phyloP scores from a whole-genome alignment of 306 rosid species.

The Sesbania bispinosa region DNA sequence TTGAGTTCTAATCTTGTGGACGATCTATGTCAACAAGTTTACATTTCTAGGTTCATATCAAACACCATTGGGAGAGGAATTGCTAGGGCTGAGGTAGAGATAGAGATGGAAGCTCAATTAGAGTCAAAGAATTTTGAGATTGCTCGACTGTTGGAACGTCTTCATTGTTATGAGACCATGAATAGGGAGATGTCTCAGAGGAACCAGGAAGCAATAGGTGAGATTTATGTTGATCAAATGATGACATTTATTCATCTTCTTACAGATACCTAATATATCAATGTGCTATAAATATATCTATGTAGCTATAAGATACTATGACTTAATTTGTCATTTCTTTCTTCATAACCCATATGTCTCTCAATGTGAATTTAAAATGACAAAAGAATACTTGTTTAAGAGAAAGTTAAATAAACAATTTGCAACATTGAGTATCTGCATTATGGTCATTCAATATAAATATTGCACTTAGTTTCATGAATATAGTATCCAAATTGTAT shows the following conservation, averaged over 20 bases:
- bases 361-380: not conserved
- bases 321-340: constrained; percentile 1
- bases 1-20: constrained; percentile 55
- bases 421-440: not conserved
- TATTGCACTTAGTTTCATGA: not conserved
- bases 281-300: not conserved
- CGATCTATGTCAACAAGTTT: constrained; percentile 69
- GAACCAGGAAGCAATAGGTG: constrained; percentile 91
- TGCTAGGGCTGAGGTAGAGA: constrained; percentile 79
- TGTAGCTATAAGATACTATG: not conserved
- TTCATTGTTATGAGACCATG: constrained; percentile 85
- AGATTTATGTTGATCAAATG: constrained; percentile 30
- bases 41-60: constrained; percentile 77
- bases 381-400: not conserved
- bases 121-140: constrained; percentile 87
- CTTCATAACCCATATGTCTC: not conserved
- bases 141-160: constrained; percentile 80
- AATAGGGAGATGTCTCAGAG: constrained; percentile 98
- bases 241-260: not conserved
- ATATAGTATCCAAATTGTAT: not conserved
- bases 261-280: not conserved
- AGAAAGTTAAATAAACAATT: not conserved
- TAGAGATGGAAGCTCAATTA: constrained; percentile 73
- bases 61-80: constrained; percentile 80
- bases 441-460: not conserved